Evolutionary conservation across 2,329 filamentous ascomycete species (phyloP), one percentile per base, ranked within the genome.

Genomic region (Rhynchosporium secalis): DNA sequence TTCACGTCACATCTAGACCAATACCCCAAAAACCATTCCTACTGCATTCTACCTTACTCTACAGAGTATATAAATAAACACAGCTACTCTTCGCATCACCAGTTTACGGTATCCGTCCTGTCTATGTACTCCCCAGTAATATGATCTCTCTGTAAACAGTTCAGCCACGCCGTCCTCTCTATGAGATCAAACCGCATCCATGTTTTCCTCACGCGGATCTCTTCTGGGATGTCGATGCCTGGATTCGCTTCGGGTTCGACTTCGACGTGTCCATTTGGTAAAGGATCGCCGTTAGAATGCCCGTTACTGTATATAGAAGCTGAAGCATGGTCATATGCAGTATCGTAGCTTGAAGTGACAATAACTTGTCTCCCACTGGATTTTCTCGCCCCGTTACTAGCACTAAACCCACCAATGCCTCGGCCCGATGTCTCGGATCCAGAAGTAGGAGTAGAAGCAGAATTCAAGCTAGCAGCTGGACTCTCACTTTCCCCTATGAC

Each of bases 141-240:
- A 52, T 63, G 38, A 60, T 68, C 66, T 61, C 65, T 64, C 55
- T 66, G 65, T 43, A 61, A 33, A 56, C 65, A 66, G 36, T 33
- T 55, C 54, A 68, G 61, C 55, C 60, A 54, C 4, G 65, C 65
- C 31, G 60, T 64, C n/a, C 62, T 55, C 47, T 57, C 54, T n/a
- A 62, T 12, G 26, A 68, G 56, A 62, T 68, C 62, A 41, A 68
- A 68, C 7, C 65, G 56, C 63, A 68, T 66, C 46, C 46, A 48
- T 12, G 62, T 59, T 31, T 64, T 63, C n/a, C 65, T 60, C 12
- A 68, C 64, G 6, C 66, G 57, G 47, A 64, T 62, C 43, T 65
- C 65, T 45, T 68, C 66, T 12, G 65, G 66, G 15, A 66, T 61
- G 4, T 45, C 20, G 13, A 62, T 28, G 28, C 20, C 33, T 2